phyloP scores from a whole-genome alignment of 768 basidiomycete species.

The Galerina sulciceps region DNA sequence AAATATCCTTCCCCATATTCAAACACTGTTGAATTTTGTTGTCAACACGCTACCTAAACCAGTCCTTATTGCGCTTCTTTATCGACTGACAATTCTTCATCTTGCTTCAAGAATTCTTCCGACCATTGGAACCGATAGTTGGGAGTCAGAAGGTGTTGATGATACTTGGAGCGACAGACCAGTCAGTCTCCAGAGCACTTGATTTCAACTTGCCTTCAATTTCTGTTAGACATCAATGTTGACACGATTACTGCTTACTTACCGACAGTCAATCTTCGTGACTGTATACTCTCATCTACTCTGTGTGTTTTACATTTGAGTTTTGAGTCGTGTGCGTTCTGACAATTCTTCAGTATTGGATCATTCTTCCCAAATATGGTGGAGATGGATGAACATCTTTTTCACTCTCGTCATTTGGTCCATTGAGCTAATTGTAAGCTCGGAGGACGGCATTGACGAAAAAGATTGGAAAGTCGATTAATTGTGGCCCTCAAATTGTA shows the following conservation, averaged over 20 bases:
- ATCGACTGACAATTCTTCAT: constrained; percentile 81
- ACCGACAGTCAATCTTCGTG: constrained; percentile 83
- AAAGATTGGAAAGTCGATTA: constrained; percentile 85
- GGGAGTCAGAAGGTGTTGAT: constrained; percentile 70
- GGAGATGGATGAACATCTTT: constrained; percentile 91
- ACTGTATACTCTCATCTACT: constrained; percentile 88
- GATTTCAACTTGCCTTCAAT: not conserved
- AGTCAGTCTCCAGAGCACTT: constrained; percentile 41
- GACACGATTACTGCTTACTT: constrained; percentile 76
- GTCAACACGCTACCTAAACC: constrained; percentile 87
- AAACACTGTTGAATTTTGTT: constrained; percentile 79
- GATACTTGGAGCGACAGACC: constrained; percentile 77
- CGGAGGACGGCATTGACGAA: constrained; percentile 66
- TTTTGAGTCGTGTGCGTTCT: not conserved
- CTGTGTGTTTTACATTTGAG: constrained; percentile 49
- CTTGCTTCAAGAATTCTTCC: constrained; percentile 83
- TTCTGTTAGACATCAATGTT: constrained; percentile 69
- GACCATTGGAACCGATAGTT: constrained; percentile 81
- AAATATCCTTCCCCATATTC: constrained; percentile 82
- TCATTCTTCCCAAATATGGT: constrained; percentile 91
- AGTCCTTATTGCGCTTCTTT: constrained; percentile 76
- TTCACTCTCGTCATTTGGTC: constrained; percentile 86
- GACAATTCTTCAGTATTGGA: constrained; percentile 65
- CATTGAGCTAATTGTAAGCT: constrained; percentile 77
- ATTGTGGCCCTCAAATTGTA: constrained; percentile 7